Evolutionary conservation across 2,329 filamentous ascomycete species (phyloP), one percentile per base, ranked within the genome.

Genomic region (Penicillium sp.): DNA sequence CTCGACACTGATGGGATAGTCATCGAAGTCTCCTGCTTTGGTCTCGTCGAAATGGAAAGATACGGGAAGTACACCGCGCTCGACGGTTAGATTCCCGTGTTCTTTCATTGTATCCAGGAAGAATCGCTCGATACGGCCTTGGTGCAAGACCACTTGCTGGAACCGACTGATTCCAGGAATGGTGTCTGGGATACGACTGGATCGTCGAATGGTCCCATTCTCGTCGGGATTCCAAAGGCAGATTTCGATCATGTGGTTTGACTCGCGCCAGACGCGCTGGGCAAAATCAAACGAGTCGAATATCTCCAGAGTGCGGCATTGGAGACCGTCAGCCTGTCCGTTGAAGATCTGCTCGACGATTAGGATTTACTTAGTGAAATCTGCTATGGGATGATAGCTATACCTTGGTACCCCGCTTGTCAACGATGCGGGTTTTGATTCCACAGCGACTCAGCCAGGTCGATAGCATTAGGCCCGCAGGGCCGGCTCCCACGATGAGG

Each of bases 221-320:
- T 77, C 69, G 47, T 82, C 81, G 0, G 49, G 51, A 75, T 70
- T 56, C 77, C 55, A 55, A 53, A 71, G 46, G 38, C 56, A 63
- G 14, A 64, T 60, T n/a, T 65, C 63, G 0, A 63, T n/a, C 50
- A 58, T 62, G 20, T 60, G 61, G 52, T 64, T 67, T 4, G 64
- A 52, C 16, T 67, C 63, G 11, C 33, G 39, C 80, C 83, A 84
- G 1, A 79, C 80, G 4, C 80, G 73, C 56, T 89, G 80, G 2
- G 76, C 83, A 51, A 90, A 81, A 0, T 83, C 86, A 58, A 90
- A 87, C 44, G 81, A 84, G 60, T 90, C 85, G 49, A 90, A 82
- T n/a, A 90, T 87, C 66, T 90, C 85, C 2, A 89, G 74, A 0
- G 84, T 88, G 1, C 86, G 82, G 56, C 80, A 82, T 69, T 88